Evolutionary conservation across 2,329 filamentous ascomycete species (phyloP).

Genomic region (Apiospora rasikravindrae): DNA sequence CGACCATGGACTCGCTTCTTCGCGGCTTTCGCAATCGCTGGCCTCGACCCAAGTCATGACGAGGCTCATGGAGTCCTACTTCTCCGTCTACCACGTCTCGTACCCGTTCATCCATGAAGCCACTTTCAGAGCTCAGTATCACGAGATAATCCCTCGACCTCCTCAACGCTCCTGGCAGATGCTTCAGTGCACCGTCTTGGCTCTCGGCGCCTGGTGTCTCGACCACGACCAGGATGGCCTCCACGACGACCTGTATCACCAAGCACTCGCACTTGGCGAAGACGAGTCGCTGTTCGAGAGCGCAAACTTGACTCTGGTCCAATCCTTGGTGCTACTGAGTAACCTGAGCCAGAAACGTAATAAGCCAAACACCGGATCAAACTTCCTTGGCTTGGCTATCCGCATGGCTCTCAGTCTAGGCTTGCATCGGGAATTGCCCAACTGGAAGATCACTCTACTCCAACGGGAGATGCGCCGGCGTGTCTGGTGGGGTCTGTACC

Average conservation of each 20-base stretch:
- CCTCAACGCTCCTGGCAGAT: conserved; percentile 40
- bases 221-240: conserved; percentile 34
- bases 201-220: conserved; percentile 43
- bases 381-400: conserved; percentile 51
- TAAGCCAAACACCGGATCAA: conserved; percentile 54
- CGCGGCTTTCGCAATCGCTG: conserved; percentile 29
- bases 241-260: conserved; percentile 38
- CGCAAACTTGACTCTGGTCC: conserved; percentile 39
- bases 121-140: conserved; percentile 46
- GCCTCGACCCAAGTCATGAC: conserved; percentile 34
- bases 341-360: conserved; percentile 54
- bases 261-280: conserved; percentile 34
- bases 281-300: conserved; percentile 39
- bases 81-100: conserved; percentile 48
- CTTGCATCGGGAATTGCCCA: conserved; percentile 49
- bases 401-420: conserved; percentile 54
- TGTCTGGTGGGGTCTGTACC: conserved; percentile 50
- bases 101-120: conserved; percentile 54
- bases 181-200: conserved; percentile 44
- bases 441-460: conserved; percentile 39
- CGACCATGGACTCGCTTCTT: conserved; percentile 24
- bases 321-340: conserved; percentile 37
- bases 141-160: conserved; percentile 39
- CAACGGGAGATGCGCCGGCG: conserved; percentile 45
- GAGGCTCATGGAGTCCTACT: conserved; percentile 45